These are phyloP conservation scores for Penicillium bialowiezense DNA, from an alignment of 495 filamentous ascomycete genomes.

Conservation along the genomic window DNA sequence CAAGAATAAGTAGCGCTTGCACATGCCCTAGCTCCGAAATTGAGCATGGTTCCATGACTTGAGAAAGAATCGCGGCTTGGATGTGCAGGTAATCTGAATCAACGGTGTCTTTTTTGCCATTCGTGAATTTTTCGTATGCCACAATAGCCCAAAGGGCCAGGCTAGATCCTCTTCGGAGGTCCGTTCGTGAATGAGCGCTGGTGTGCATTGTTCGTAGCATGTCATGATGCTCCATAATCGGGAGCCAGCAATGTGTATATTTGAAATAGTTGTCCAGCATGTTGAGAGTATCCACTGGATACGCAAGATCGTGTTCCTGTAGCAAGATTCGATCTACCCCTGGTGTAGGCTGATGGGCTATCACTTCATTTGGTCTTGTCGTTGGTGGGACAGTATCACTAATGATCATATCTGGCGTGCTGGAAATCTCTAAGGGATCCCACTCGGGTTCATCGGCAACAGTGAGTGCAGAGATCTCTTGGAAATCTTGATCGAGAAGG, in stretches of 20 bases:
- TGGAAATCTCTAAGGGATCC: constrained; percentile 12
- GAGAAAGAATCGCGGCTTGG: constrained; percentile 12
- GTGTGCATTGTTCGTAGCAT: constrained; percentile 34
- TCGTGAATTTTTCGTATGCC: constrained; percentile 10
- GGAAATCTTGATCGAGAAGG: constrained; percentile 8
- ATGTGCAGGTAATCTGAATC: not conserved
- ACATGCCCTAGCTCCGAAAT: constrained; percentile 47
- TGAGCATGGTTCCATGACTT: constrained; percentile 18
- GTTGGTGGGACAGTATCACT: not conserved
- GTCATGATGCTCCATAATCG: constrained; percentile 60
- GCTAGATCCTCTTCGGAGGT: constrained; percentile 20
- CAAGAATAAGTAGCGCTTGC: constrained; percentile 54
- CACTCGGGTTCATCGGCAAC: constrained; percentile 12
- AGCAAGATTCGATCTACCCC: too few species aligned
- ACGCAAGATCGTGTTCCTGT: not conserved
- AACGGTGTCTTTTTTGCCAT: not conserved
- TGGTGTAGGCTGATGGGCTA: too few species aligned
- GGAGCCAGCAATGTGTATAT: constrained; percentile 64
- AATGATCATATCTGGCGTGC: not conserved
- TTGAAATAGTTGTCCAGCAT: constrained; percentile 62
- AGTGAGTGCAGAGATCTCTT: constrained; percentile 2
- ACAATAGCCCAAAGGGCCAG: constrained; percentile 23
- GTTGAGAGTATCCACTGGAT: constrained; percentile 19
- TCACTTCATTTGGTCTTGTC: not conserved
- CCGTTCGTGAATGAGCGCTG: not conserved